Conservation (phyloP, 768 basidiomycete genomes). For the Russula lepida region DNA sequence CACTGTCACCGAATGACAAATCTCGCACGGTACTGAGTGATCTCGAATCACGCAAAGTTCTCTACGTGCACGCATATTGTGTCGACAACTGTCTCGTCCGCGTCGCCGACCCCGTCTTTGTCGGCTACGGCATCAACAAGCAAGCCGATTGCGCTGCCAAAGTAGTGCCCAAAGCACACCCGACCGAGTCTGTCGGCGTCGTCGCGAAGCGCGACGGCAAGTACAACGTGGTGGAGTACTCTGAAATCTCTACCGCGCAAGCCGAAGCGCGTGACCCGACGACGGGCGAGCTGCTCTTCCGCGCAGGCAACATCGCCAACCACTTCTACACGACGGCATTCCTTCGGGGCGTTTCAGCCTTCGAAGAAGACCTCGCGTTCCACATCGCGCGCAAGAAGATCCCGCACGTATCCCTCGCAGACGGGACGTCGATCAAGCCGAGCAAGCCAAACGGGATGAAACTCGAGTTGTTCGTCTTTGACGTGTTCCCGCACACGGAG, state of each 20-base stretch:
- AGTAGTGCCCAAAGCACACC: constrained; percentile 82
- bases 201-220: constrained; percentile 77
- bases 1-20: constrained; percentile 51
- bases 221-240: constrained; percentile 94
- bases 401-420: constrained; percentile 61
- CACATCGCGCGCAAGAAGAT: constrained; percentile 99
- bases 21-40: constrained; percentile 77
- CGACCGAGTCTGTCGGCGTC: constrained; percentile 92
- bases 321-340: constrained; percentile 93
- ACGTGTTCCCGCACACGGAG: constrained; percentile 91
- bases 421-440: constrained; percentile 70
- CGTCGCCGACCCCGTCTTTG: constrained; percentile 94
- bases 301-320: constrained; percentile 95
- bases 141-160: constrained; percentile 90
- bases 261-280: constrained; percentile 63
- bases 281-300: constrained; percentile 75
- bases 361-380: constrained; percentile 87
- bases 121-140: constrained; percentile 88
- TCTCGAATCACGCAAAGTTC: constrained; percentile 61
- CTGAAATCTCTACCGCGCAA: constrained; percentile 85
- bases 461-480: constrained; percentile 96
- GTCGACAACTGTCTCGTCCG: constrained; percentile 99
- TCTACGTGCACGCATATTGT: constrained; percentile 91
- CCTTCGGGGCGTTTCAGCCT: constrained; percentile 66
- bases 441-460: constrained; percentile 97